Base-by-base conservation (phyloP, 306 rosid genomes). In the Cicer yamashitae region DNA sequence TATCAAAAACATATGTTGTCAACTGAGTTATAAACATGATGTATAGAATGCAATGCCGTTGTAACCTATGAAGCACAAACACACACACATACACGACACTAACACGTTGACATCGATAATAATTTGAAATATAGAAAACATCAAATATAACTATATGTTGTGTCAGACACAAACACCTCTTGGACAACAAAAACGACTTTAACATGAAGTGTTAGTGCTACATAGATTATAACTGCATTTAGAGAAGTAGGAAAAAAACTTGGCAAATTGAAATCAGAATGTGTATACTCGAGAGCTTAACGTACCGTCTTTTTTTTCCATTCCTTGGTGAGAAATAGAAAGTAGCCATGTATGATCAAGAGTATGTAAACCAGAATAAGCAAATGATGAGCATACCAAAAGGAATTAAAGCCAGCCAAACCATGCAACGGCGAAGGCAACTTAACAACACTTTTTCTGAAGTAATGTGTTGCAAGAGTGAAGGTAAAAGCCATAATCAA, bases 331-430 rank as follows among this genome's bases (percentile, higher is more conserved):
- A 94, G 92, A 63, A 82, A 79, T 7, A 94, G 69, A 79, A 56
- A 91, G 84, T 84, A 78, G 74, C 98, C 98, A 74, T 94, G 98
- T 1, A 84, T 7, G 77, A 88, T 25, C 11, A 90, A 84, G 74
- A 91, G 92, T 11, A 88, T 8, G 54, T 90, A 94, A 13, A 72
- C 98, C 82, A 86, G 3, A 69, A 47, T 84, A 74, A 94, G 87
- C 87, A 94, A 84, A 86, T 94, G 98, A 75, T 94, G 98, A 17
- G 98, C 86, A 77, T 90, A 94, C 98, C 98, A 94, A 80, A 94
- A 94, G 56, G 96, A 48, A 80, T 91, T 94, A 80, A 94, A 94
- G 54, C 98, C 96, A 1, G 93, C 92, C 86, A 90, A 80, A 63
- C 54, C 67, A 50, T 89, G 86, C 54, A 94, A 63, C 0, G 89